Conservation (phyloP, 78 protist species). For the Dictyostelium intermedium region DNA sequence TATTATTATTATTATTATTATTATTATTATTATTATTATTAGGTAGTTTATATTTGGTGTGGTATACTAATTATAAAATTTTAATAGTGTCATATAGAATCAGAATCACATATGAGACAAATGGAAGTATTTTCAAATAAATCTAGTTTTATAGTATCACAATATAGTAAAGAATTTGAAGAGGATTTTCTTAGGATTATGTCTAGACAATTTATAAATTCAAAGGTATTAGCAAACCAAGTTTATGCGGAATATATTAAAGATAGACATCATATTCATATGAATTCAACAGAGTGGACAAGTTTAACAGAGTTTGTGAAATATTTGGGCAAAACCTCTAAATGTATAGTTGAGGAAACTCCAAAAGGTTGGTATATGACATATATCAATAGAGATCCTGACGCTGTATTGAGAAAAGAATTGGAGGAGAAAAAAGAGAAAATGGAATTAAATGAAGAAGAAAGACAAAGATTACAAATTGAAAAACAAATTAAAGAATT, state of each 20-base stretch:
- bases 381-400: constrained; percentile 89
- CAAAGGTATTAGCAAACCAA: constrained; percentile 84
- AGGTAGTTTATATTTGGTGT: too few relatives aligned
- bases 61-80: neutral
- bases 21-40: neutral
- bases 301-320: constrained; percentile 88
- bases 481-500: constrained; percentile 53
- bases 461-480: constrained; percentile 53
- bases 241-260: constrained; percentile 87
- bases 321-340: constrained; percentile 87
- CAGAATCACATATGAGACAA: constrained; percentile 93
- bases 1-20: neutral
- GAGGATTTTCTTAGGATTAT: constrained; percentile 81
- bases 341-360: constrained; percentile 91
- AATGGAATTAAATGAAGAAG: constrained; percentile 56
- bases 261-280: constrained; percentile 90
- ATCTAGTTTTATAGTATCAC: constrained; percentile 76
- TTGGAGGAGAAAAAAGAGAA: constrained; percentile 12
- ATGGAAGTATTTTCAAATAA: constrained; percentile 86
- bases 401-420: neutral
- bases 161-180: constrained; percentile 89
- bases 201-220: constrained; percentile 75
- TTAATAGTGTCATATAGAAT: constrained; percentile 88
- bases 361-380: constrained; percentile 92
- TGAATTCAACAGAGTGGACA: constrained; percentile 90